phyloP scores from a whole-genome alignment of 1,284 basidiomycete genomes.

The Ceratobasidium sp. region DNA sequence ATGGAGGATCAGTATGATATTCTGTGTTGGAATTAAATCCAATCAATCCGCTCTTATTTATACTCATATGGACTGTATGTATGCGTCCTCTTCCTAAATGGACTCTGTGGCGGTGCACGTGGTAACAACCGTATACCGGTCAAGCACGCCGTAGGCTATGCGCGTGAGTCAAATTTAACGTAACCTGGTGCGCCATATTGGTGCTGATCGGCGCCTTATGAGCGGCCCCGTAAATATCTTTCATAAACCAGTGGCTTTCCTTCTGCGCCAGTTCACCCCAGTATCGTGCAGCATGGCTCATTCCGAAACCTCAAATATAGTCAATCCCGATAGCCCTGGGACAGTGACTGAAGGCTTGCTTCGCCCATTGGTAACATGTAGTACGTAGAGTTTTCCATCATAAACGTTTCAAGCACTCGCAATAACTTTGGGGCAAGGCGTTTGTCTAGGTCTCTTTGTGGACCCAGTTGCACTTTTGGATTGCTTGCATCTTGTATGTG shows the following conservation, averaged over 20 bases:
- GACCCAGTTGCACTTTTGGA: slow-evolving; percentile 32
- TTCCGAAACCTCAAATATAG: not conserved
- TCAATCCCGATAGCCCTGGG: not conserved
- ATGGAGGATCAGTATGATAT: slow-evolving; percentile 25
- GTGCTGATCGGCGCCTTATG: not conserved
- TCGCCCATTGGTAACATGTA: slow-evolving; percentile 27
- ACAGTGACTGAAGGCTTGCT: slow-evolving; percentile 7
- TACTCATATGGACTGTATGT: not conserved
- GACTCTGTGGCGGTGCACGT: not conserved
- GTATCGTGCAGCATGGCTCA: slow-evolving; percentile 11
- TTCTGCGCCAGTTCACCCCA: too few species aligned
- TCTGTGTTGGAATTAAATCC: slow-evolving; percentile 20
- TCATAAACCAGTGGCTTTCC: not conserved
- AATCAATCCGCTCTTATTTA: not conserved
- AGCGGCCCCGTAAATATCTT: not conserved
- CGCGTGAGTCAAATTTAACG: not conserved
- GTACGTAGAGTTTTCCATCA: not conserved
- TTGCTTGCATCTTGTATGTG: slow-evolving; percentile 33
- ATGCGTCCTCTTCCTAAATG: not conserved
- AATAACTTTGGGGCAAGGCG: slow-evolving; percentile 1
- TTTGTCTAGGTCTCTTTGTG: slow-evolving; percentile 28
- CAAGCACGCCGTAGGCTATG: not conserved
- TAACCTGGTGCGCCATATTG: not conserved
- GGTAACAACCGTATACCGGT: not conserved
- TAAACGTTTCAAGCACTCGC: not conserved